Base-by-base conservation (phyloP, 257 asterid species). In the Haberlea rhodopensis region DNA sequence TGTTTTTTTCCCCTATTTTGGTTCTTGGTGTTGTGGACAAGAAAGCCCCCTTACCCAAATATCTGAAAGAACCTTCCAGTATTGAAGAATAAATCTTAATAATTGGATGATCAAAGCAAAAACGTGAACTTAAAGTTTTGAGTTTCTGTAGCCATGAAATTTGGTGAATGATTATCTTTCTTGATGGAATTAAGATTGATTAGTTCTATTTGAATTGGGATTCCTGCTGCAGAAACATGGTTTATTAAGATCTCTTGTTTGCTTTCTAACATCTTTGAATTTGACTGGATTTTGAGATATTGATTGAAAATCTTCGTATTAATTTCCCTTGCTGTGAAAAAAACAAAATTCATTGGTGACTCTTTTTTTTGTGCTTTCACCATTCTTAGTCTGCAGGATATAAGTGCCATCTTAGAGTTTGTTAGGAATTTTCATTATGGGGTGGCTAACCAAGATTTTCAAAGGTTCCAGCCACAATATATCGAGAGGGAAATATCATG, bases 381-480 rank as follows among this genome's bases (percentile, higher is more conserved):
- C 31, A 32, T 53, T 20, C 22, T 13, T 55, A 73, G 73, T 68
- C 55, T 69, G 79, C 77, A 66, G 83, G 71, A 51, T 54, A 71
- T 65, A 75, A 59, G 60, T 51, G 70, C 54, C 48, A 31, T 29
- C 70, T 65, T 60, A 28, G 40, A 65, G 64, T 70, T 46, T 6
- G 69, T 70, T 72, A 67, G 64, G 46, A 60, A 26, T 57, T 75
- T 63, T 45, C 53, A 34, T 74, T 58, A 90, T 90, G 91, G 89
- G 88, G 67, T 92, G 97, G 96, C 73, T 90, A 52, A 78, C 94
- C 71, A 92, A 86, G 89, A 84, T 92, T 71, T 85, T 88, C 52
- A 82, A 71, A 64, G 97, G 97, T 68, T 75, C 90, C 57, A 82
- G 80, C 71, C 86, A 90, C 70, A 82, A 77, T 73, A 69, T 79